A percentile compares a stretch with the other conserved stretches of the same genome.
These are phyloP conservation scores for Aquilaria malaccensis DNA, from an alignment of 345 rosid genomes.

Conservation along the genomic window DNA sequence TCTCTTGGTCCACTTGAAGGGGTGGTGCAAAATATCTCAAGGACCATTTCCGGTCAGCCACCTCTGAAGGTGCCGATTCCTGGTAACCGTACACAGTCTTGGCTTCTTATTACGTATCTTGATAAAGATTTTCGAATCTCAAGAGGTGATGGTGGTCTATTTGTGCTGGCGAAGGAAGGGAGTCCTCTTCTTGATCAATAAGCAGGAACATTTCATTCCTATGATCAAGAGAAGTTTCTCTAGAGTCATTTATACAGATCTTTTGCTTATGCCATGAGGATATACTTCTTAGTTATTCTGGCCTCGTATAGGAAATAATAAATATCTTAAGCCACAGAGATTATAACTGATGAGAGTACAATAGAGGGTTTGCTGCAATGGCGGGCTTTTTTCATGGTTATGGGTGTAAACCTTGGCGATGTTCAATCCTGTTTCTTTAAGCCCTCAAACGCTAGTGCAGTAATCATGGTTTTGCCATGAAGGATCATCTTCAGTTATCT, in stretches of 20 bases:
- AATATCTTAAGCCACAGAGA: too few species aligned
- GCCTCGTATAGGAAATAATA: too few species aligned
- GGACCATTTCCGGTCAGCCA: constrained; percentile 72
- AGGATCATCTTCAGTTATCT: too few species aligned
- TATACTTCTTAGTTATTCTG: background rate
- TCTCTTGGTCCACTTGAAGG: constrained; percentile 72
- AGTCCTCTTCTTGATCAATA: constrained; percentile 70
- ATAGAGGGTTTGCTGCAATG: too few species aligned
- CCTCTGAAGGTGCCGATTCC: constrained; percentile 84
- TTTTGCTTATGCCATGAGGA: too few species aligned
- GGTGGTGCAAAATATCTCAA: constrained; percentile 54
- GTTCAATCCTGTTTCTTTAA: too few species aligned
- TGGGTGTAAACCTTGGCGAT: too few species aligned
- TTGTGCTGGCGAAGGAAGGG: constrained; percentile 84
- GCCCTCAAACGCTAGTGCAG: too few species aligned
- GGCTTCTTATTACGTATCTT: constrained; percentile 88
- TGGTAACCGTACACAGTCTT: constrained; percentile 54
- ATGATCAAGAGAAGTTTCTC: constrained; percentile 2
- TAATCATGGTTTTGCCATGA: too few species aligned
- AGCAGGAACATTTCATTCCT: constrained; percentile 16
- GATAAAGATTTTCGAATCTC: constrained; percentile 85
- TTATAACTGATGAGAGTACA: too few species aligned
- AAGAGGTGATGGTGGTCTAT: constrained; percentile 95
- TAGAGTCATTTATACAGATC: background rate
- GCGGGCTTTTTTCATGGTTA: too few species aligned